Evolutionary conservation across 1,139 yeast genomes (phyloP), one percentile per base, ranked within the genome.

Genomic region (Blastobotrys capitulatus): DNA sequence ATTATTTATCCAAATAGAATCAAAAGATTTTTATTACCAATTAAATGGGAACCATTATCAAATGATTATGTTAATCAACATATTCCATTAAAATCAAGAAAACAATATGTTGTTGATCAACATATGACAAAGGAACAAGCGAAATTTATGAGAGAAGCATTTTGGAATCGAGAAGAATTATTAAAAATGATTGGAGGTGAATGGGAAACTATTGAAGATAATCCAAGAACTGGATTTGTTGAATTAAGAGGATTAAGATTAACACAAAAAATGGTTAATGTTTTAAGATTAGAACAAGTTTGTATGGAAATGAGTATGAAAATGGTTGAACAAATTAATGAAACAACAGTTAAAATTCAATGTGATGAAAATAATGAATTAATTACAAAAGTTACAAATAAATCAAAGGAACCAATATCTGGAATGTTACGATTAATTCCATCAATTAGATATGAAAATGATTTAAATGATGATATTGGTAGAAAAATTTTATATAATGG

Each of bases 131-230:
- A 77, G 2, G 70, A 76, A 67, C 58, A 83, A 76, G 50, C 86
- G 77, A 51, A 73, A 68, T 55, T 63, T 56, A 40, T 80, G 67
- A 74, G 80, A 52, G 82, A 81, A 55, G 69, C 78, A 6, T 92
- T 89, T 64, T 92, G 98, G 98, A 76, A 85, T 51, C 70, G 95
- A 50, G 81, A 84, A 50, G 73, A 75, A 49, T 64, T 92, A 1
- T 68, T 92, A 48, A 74, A 75, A 40, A 71, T 73, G 27, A 59
- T 92, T 13, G 64, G 67, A 2, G 96, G 95, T 1, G 57, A 65
- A 1, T 90, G 97, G 97, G 62, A 57, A 16, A 42, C 54, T 9
- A 3, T 15, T 4, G 46, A 47, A 16, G 27, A 42, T 19, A 42
- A 36, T 8, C 38, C 38, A 10, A 57, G 85, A 44, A 48, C 59